phyloP scores from a whole-genome alignment of 768 basidiomycete species.

The Sarcomyxa edulis region DNA sequence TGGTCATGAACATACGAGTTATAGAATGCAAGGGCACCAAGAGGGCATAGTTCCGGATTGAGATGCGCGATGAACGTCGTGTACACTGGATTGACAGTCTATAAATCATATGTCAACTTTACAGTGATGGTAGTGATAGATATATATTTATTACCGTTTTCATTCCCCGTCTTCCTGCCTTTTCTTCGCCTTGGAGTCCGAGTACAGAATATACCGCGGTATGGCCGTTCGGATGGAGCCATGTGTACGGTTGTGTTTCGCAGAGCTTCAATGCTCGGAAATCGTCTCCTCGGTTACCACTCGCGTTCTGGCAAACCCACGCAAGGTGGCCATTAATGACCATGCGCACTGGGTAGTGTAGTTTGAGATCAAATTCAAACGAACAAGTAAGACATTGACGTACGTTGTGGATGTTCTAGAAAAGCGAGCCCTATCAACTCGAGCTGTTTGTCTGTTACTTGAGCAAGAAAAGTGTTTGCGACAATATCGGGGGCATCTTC shows the following conservation, averaged over 20 bases:
- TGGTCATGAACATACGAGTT: conserved; percentile 21
- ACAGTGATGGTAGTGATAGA: background rate
- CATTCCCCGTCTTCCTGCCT: conserved; percentile 17
- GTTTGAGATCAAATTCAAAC: background rate
- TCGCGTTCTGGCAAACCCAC: conserved; percentile 21
- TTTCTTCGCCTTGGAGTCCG: conserved; percentile 22
- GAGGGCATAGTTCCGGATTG: conserved; percentile 17
- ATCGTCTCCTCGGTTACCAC: conserved; percentile 26
- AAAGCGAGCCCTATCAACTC: conserved; percentile 17
- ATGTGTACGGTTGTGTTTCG: conserved; percentile 21
- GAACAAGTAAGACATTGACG: conserved; percentile 2
- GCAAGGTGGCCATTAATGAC: conserved; percentile 21
- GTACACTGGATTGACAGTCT: conserved; percentile 25
- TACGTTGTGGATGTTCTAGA: conserved; percentile 21
- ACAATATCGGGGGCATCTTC: conserved; percentile 25
- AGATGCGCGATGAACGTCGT: conserved; percentile 21
- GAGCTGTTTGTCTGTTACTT: conserved; percentile 19
- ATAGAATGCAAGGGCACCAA: conserved; percentile 22
- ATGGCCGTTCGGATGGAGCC: conserved; percentile 18
- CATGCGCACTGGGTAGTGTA: conserved; percentile 12
- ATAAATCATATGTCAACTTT: no score
- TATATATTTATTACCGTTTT: conserved; percentile 13
- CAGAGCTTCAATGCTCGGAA: conserved; percentile 17
- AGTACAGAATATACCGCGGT: conserved; percentile 15
- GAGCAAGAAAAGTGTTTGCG: conserved; percentile 24